Percentiles rank a stretch among this genome's conserved stretches.
Evolutionary conservation across 2,329 filamentous ascomycete genomes (phyloP).

Genomic region (Scedosporium minutisporum): DNA sequence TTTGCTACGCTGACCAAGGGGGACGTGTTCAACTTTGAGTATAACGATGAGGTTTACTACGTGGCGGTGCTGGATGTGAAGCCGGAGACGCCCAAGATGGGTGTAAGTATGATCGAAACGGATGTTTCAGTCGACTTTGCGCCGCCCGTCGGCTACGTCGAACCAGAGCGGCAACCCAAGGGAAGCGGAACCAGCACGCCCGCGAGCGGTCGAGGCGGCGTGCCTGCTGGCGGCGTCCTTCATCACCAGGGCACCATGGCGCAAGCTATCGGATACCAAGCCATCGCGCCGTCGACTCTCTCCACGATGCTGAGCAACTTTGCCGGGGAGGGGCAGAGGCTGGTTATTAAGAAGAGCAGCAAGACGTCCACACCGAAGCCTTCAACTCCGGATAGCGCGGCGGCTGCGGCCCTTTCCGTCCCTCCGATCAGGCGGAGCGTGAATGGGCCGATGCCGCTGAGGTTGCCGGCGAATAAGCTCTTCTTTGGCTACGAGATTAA

Average conservation of each 20-base stretch:
- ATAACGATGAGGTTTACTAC: slow-evolving; percentile 90
- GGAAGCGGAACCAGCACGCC: slow-evolving; percentile 81
- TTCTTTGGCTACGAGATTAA: slow-evolving; percentile 96
- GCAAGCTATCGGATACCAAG: slow-evolving; percentile 90
- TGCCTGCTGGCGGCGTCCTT: slow-evolving; percentile 63
- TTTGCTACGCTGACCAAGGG: slow-evolving; percentile 90
- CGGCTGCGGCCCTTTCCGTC: slow-evolving; percentile 30
- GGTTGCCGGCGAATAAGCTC: slow-evolving; percentile 77
- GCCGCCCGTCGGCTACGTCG: slow-evolving; percentile 85
- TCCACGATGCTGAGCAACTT: slow-evolving; percentile 70
- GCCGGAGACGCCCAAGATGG: slow-evolving; percentile 70
- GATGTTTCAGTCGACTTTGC: slow-evolving; percentile 96
- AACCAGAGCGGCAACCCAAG: slow-evolving; percentile 54
- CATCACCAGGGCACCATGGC: slow-evolving; percentile 91
- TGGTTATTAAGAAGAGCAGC: slow-evolving; percentile 69
- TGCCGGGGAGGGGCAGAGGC: slow-evolving; percentile 65
- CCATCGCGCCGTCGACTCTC: slow-evolving; percentile 71
- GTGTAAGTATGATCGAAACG: slow-evolving; percentile 90
- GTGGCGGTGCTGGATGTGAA: slow-evolving; percentile 92
- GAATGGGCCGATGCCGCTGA: slow-evolving; percentile 63
- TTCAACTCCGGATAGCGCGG: slow-evolving; percentile 58
- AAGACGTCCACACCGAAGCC: slow-evolving; percentile 63
- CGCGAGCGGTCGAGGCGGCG: slow-evolving; percentile 51
- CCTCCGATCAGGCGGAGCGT: slow-evolving; percentile 16
- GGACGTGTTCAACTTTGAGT: slow-evolving; percentile 91